Conservation (phyloP, 208 protist species). For the Trypanosoma theileri region DNA sequence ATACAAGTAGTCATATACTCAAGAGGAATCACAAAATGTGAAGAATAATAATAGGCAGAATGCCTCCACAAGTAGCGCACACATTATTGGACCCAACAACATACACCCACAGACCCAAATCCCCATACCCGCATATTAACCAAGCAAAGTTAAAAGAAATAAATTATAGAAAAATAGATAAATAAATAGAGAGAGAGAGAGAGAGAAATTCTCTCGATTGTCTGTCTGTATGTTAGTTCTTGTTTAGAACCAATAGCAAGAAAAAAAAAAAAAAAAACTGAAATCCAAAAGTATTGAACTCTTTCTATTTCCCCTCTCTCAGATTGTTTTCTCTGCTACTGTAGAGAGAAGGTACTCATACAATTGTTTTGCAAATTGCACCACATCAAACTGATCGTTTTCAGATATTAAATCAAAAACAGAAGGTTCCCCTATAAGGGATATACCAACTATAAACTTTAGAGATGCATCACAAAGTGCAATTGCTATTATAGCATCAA, state of each 20-base stretch:
- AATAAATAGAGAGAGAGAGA: neutral
- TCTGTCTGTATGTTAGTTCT: neutral
- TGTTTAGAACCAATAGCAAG: neutral
- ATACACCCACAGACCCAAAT: no score
- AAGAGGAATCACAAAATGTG: conserved; percentile 7
- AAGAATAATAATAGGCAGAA: conserved; percentile 8
- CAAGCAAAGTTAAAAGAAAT: no score
- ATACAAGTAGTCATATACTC: neutral
- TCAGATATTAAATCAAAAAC: conserved; percentile 23
- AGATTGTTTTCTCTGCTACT: neutral
- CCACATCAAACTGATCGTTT: conserved; percentile 40
- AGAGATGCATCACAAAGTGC: conserved; percentile 76
- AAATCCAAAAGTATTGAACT: neutral
- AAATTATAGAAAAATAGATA: no score
- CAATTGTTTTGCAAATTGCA: conserved; percentile 29
- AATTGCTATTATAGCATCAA: conserved; percentile 79
- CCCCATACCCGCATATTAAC: no score
- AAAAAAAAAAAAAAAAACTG: no score
- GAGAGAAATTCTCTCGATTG: neutral
- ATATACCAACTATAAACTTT: conserved; percentile 61
- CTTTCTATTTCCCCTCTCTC: neutral
- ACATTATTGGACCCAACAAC: no score
- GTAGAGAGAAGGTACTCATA: conserved; percentile 15
- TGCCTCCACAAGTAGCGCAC: no score
- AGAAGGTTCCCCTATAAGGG: conserved; percentile 48